These are phyloP conservation scores for Chimonanthus praecox DNA, from an alignment of 164 flowering plant species.

Conservation along the genomic window DNA sequence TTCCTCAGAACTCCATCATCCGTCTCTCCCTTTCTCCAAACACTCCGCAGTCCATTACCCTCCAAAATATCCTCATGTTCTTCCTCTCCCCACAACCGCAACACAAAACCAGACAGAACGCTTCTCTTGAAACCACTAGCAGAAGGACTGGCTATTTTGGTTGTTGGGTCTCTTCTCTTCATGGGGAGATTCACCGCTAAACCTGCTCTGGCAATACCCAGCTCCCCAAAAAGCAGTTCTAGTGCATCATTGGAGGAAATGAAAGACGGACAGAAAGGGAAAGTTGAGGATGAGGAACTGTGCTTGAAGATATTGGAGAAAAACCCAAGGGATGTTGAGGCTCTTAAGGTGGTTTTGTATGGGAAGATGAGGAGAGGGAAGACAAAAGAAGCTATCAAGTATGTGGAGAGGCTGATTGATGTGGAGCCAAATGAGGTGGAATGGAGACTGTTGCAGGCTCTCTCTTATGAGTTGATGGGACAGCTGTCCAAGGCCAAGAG, in stretches of 20 bases:
- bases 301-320: constrained; percentile 55
- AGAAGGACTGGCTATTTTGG: constrained; percentile 35
- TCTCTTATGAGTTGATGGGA: constrained; percentile 79
- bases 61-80: not conserved
- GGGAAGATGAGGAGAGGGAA: constrained; percentile 74
- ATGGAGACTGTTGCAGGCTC: constrained; percentile 87
- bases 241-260: constrained; percentile 20
- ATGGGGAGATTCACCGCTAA: constrained; percentile 30
- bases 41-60: not conserved
- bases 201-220: constrained; percentile 33
- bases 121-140: constrained; percentile 19
- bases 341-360: constrained; percentile 66
- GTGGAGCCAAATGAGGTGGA: constrained; percentile 74
- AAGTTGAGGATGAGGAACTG: constrained; percentile 45
- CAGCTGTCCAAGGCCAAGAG: constrained; percentile 58
- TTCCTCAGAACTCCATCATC: not conserved
- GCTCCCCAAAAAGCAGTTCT: constrained; percentile 13
- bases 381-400: constrained; percentile 55
- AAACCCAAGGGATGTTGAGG: constrained; percentile 62
- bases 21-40: not conserved
- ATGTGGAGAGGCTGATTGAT: constrained; percentile 69
- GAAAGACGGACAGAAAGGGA: constrained; percentile 19
- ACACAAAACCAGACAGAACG: constrained; percentile 5
- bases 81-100: not conserved
- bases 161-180: constrained; percentile 59